These are phyloP conservation scores for Pyrus hybrid DNA, from an alignment of 331 rosid genomes.

Conservation along the genomic window DNA sequence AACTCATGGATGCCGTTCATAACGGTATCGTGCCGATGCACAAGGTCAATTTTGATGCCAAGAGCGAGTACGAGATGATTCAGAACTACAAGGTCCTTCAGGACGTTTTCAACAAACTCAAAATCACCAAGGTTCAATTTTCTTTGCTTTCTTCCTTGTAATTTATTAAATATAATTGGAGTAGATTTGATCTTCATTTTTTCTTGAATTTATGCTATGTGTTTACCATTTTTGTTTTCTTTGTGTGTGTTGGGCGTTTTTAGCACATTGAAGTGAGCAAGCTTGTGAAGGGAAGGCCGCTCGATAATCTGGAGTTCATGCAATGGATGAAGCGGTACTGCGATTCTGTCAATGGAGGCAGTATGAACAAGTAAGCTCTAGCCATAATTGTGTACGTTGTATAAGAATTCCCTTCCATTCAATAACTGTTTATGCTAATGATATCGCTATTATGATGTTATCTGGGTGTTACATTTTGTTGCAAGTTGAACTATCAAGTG, in stretches of 20 bases:
- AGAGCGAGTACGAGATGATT: conserved; percentile 94
- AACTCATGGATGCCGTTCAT: conserved; percentile 81
- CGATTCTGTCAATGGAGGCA: conserved; percentile 63
- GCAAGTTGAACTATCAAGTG: neutral
- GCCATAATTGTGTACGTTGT: neutral
- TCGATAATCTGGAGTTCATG: conserved; percentile 92
- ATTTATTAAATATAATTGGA: neutral
- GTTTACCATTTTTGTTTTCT: neutral
- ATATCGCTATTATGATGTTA: too few species aligned
- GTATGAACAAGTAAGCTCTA: conserved; percentile 29
- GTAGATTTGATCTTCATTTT: neutral
- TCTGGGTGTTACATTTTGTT: neutral
- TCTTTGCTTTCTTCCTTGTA: neutral
- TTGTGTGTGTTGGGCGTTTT: neutral
- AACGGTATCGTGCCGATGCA: conserved; percentile 94
- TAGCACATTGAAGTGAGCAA: conserved; percentile 88
- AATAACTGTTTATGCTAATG: neutral
- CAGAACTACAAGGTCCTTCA: conserved; percentile 98
- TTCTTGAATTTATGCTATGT: neutral
- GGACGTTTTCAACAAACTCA: conserved; percentile 87
- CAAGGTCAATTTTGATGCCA: conserved; percentile 93
- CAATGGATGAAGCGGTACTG: conserved; percentile 97
- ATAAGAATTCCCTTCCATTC: neutral
- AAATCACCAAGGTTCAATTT: conserved; percentile 65
- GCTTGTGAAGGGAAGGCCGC: conserved; percentile 89